These are phyloP conservation scores for Neurospora africana DNA, from an alignment of 495 filamentous ascomycete species.

Conservation along the genomic window DNA sequence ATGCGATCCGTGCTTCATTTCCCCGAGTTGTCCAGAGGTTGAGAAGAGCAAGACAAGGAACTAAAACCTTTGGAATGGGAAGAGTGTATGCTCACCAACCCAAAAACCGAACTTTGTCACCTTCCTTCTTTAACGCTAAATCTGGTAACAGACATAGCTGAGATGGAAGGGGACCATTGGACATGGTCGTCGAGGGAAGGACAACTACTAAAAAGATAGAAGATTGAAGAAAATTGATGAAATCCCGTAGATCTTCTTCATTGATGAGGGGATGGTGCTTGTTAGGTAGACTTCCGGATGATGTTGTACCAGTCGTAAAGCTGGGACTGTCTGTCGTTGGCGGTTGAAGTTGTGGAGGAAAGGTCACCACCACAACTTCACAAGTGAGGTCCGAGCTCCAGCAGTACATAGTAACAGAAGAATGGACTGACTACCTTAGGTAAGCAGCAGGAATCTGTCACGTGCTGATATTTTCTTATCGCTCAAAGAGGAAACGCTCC, in stretches of 20 bases:
- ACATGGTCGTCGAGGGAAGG: conserved; percentile 27
- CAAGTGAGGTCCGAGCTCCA: neutral
- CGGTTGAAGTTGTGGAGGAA: neutral
- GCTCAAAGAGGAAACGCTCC: neutral
- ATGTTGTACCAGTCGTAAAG: neutral
- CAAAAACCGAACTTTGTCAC: conserved; percentile 78
- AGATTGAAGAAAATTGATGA: neutral
- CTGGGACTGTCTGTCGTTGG: neutral
- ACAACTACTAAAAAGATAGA: neutral
- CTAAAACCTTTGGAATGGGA: conserved; percentile 18
- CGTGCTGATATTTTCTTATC: neutral
- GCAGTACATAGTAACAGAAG: neutral
- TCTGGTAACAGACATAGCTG: conserved; percentile 56
- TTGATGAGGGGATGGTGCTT: neutral
- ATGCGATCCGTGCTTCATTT: neutral
- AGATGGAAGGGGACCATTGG: conserved; percentile 51
- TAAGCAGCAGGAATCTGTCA: neutral
- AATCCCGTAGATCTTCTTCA: neutral
- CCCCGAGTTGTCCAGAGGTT: neutral
- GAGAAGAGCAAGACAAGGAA: neutral
- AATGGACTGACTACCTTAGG: neutral
- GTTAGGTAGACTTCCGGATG: neutral
- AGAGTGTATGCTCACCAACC: conserved; percentile 59
- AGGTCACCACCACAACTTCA: neutral
- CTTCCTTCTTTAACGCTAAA: conserved; percentile 41